A percentile compares a stretch with the other conserved stretches of the same genome.
Conservation (phyloP, 73 alveolate genomes). For the Blepharisma japonicum region DNA sequence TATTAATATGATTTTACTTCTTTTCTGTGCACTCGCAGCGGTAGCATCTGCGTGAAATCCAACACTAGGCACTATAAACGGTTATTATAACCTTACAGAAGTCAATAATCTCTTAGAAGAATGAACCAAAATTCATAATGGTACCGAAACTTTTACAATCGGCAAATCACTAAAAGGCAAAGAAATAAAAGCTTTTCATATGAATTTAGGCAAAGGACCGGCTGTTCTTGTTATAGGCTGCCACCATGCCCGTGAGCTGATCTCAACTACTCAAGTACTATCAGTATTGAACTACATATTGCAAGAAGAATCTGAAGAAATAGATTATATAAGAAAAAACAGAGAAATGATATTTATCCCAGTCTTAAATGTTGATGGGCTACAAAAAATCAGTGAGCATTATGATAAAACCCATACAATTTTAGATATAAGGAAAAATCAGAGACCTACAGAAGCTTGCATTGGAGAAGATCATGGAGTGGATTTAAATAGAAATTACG, state of each 20-base stretch:
- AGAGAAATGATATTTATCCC: slow-evolving; percentile 61
- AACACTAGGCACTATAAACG: not conserved
- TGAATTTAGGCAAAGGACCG: too few relatives aligned
- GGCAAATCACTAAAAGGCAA: too few relatives aligned
- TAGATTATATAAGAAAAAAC: slow-evolving; percentile 26
- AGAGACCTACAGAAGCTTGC: slow-evolving; percentile 48
- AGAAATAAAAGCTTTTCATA: too few relatives aligned
- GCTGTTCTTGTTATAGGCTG: too few relatives aligned
- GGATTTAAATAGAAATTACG: slow-evolving; percentile 94
- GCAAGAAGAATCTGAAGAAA: slow-evolving; percentile 18
- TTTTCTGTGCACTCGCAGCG: not conserved
- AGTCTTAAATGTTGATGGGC: slow-evolving; percentile 87
- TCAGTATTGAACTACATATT: slow-evolving; percentile 54
- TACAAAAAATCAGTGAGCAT: slow-evolving; percentile 46
- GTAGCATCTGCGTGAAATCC: not conserved
- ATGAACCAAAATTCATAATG: not conserved
- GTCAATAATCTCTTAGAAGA: slow-evolving; percentile 7
- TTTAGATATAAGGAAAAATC: slow-evolving; percentile 67
- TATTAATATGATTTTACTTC: too few relatives aligned
- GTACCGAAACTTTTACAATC: too few relatives aligned
- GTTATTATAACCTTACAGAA: not conserved
- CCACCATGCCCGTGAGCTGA: slow-evolving; percentile 83
- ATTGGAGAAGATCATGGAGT: slow-evolving; percentile 66
- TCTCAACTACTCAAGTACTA: slow-evolving; percentile 68
- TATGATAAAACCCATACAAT: slow-evolving; percentile 34